Evolutionary conservation across 768 basidiomycete species (phyloP).

Genomic region (Boletus pseudopeckii): DNA sequence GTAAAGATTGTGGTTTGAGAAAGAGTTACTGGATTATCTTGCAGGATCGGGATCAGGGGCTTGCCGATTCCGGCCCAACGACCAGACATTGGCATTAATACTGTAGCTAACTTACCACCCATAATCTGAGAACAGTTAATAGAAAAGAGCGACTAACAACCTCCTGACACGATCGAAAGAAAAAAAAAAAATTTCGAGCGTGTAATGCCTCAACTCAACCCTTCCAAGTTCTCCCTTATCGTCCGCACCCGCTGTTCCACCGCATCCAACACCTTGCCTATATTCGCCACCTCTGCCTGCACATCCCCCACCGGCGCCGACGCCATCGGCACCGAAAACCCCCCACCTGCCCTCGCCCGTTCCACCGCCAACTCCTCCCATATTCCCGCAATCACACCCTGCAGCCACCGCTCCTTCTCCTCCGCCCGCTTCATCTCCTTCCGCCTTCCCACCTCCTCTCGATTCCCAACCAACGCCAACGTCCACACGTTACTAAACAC

Average conservation of each 20-base stretch:
- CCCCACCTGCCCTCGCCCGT: conserved; percentile 29
- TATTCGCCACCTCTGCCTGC: conserved; percentile 46
- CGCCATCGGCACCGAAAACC: conserved; percentile 15
- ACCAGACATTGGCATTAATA: too few relatives aligned
- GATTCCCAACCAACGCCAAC: conserved; percentile 43
- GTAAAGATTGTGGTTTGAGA: not conserved
- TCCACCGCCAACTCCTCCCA: conserved; percentile 65
- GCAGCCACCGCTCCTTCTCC: conserved; percentile 74
- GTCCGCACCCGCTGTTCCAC: conserved; percentile 54
- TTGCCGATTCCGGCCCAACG: too few relatives aligned
- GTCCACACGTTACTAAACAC: conserved; percentile 81
- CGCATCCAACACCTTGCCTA: conserved; percentile 50
- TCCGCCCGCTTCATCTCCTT: conserved; percentile 53
- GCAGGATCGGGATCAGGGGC: too few relatives aligned
- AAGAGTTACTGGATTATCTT: not conserved
- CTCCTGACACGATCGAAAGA: not conserved
- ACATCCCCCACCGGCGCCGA: conserved; percentile 29
- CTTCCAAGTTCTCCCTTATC: conserved; percentile 44
- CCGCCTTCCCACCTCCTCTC: conserved; percentile 42
- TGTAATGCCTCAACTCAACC: conserved; percentile 24
- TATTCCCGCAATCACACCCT: conserved; percentile 65
- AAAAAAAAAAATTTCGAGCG: too few relatives aligned
- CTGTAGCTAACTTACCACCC: not conserved
- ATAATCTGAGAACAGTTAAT: not conserved
- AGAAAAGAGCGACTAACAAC: not conserved